Evolutionary conservation across 2,329 filamentous ascomycete genomes (phyloP).

Genomic region (Pseudogymnoascus pannorum): DNA sequence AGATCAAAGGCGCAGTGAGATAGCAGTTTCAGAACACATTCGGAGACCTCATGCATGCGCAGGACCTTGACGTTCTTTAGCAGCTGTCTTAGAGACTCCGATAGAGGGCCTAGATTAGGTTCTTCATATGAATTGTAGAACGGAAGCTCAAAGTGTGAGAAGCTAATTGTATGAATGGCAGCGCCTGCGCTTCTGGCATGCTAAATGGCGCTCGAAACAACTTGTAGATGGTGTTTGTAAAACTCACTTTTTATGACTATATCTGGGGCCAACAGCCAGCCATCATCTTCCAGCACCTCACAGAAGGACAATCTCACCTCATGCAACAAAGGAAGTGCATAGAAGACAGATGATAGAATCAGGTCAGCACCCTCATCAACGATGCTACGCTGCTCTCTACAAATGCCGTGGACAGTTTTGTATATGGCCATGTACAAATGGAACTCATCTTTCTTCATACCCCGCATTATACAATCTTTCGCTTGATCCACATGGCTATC

Average conservation of each 20-base stretch:
- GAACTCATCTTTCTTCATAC: slow-evolving; percentile 5
- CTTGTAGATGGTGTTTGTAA: slow-evolving; percentile 10
- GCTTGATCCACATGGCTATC: slow-evolving; percentile 12
- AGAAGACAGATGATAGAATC: slow-evolving; percentile 11
- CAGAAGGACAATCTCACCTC: slow-evolving; percentile 13
- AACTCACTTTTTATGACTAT: background rate
- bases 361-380: slow-evolving; percentile 12
- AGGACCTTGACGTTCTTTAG: slow-evolving; percentile 11
- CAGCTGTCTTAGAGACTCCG: slow-evolving; percentile 12
- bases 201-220: slow-evolving; percentile 3
- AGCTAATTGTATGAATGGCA: slow-evolving; percentile 13
- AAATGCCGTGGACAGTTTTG: slow-evolving; percentile 10
- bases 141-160: slow-evolving; percentile 11
- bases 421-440: slow-evolving; percentile 13
- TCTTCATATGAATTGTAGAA: slow-evolving; percentile 8
- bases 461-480: slow-evolving; percentile 12
- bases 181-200: slow-evolving; percentile 5
- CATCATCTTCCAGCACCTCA: background rate
- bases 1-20: slow-evolving; percentile 9
- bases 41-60: slow-evolving; percentile 4
- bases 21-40: slow-evolving; percentile 10
- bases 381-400: slow-evolving; percentile 12
- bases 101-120: slow-evolving; percentile 12
- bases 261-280: slow-evolving; percentile 20
- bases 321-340: slow-evolving; percentile 11